Percentiles rank a stretch among this genome's conserved stretches.
Evolutionary conservation across 1,284 basidiomycete genomes (phyloP).

Genomic region (Leccinum holopus): DNA sequence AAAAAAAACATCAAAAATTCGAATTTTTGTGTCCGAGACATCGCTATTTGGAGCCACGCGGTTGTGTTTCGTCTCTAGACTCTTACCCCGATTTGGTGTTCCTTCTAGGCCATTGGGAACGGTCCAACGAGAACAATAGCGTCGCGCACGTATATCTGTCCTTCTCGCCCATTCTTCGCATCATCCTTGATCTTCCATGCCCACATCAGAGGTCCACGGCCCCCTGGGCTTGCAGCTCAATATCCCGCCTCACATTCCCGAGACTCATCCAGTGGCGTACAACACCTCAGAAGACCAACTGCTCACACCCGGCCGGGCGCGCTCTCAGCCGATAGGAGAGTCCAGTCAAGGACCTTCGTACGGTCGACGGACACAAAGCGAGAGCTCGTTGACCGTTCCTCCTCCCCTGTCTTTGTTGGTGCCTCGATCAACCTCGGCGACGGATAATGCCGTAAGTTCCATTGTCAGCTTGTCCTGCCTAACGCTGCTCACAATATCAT

Average conservation of each 20-base stretch:
- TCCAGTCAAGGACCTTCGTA: constrained; percentile 21
- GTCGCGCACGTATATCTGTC: constrained; percentile 2
- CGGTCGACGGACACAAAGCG: constrained; percentile 27
- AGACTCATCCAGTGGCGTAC: constrained; percentile 12
- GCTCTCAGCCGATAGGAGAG: constrained; percentile 23
- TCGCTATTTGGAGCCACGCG: not conserved
- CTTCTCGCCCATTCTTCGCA: not conserved
- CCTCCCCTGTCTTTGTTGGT: constrained; percentile 11
- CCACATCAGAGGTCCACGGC: constrained; percentile 22
- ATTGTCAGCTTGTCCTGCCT: not conserved
- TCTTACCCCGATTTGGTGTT: constrained; percentile 25
- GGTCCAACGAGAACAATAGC: constrained; percentile 21
- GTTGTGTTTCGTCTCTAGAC: constrained; percentile 1
- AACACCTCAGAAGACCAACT: constrained; percentile 12
- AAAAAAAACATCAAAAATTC: constrained; percentile 1
- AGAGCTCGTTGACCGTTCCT: constrained; percentile 13
- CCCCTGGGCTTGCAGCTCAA: constrained; percentile 23
- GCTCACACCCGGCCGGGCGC: constrained; percentile 13
- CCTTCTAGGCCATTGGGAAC: constrained; percentile 4
- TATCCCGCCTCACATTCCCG: constrained; percentile 17
- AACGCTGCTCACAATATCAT: not conserved
- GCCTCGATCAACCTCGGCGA: constrained; percentile 5
- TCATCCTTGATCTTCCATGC: constrained; percentile 16
- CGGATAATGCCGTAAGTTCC: constrained; percentile 30
- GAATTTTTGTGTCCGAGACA: constrained; percentile 1